These are phyloP conservation scores for Erodium trifolium DNA, from an alignment of 441 rosid genomes.

Conservation along the genomic window DNA sequence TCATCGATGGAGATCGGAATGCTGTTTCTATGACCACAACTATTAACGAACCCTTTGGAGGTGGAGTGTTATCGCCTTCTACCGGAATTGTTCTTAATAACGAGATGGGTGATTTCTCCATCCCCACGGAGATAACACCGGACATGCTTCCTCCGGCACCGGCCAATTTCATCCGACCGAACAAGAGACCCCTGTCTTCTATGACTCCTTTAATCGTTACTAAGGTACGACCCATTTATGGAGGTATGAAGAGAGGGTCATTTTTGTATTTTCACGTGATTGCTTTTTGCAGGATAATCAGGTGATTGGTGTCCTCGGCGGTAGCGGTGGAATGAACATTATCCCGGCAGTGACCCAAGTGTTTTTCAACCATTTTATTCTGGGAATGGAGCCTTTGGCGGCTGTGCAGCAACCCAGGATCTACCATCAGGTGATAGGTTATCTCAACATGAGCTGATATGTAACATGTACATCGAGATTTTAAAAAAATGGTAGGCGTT, in stretches of 20 bases:
- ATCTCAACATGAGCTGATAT: too few relatives aligned
- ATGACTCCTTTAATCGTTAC: constrained; percentile 80
- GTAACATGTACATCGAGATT: too few relatives aligned
- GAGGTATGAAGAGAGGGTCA: not conserved
- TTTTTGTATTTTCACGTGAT: not conserved
- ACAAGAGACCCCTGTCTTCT: constrained; percentile 86
- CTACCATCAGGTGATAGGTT: constrained; percentile 47
- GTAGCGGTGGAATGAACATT: constrained; percentile 78
- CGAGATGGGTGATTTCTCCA: constrained; percentile 94
- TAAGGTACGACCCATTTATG: constrained; percentile 35
- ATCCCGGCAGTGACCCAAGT: constrained; percentile 82
- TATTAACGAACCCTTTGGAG: constrained; percentile 56
- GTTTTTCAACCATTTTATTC: constrained; percentile 59
- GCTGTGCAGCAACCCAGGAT: constrained; percentile 24
- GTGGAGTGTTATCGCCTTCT: constrained; percentile 58
- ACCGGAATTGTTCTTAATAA: constrained; percentile 72
- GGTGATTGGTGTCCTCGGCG: constrained; percentile 67
- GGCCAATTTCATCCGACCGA: constrained; percentile 62
- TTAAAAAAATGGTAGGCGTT: too few relatives aligned
- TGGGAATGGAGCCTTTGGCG: constrained; percentile 63
- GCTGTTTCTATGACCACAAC: constrained; percentile 78
- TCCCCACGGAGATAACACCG: constrained; percentile 49
- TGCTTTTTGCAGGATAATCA: constrained; percentile 46
- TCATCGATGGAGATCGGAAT: constrained; percentile 69
- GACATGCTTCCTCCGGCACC: constrained; percentile 86